Evolutionary conservation across 2,329 filamentous ascomycete genomes (phyloP), one percentile per base, ranked within the genome.

Genomic region (Amauroascus niger): DNA sequence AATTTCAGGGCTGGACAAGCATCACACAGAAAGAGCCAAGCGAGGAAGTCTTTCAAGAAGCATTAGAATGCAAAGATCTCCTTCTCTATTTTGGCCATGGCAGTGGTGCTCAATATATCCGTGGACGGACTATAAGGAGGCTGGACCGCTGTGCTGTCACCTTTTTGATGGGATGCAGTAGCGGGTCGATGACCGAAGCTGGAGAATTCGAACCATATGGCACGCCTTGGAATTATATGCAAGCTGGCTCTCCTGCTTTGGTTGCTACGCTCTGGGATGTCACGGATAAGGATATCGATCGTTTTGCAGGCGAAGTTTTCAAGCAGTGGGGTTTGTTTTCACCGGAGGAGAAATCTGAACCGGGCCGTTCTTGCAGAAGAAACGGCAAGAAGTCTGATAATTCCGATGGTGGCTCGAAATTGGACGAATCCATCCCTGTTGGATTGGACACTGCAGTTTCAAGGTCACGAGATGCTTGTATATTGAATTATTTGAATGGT

Each of bases 191-290:
- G 49, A 81, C 78, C 0, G 87, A 93, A 62, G 83, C 83, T 9
- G 91, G 91, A 48, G 85, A 88, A 58, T 95, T 95, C 63, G 90
- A 97, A 68, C 84, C 86, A n/a, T 85, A 87, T 61, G 91, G 93
- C 1, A 88, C 91, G 53, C 87, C 93, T 22, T 83, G 90, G 72
- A 89, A 90, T 62, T 97, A 97, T 71, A 83, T 98, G 71, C 83
- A 91, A 61, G 90, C 89, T 0, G 91, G 88, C 1, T 82, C 80
- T 61, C 89, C 88, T 2, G 89, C 91, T 0, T 81, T 97, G 8
- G 83, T 97, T 1, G 93, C 89, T 44, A 96, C 90, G 14, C 76
- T 98, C 35, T 98, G 93, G 93, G 93, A 98, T 69, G 93, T 98
- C 48, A 98, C 93, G 8, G 93, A 98, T 67, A 87, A 87, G 63